These are phyloP conservation scores for Scedosporium dehoogii DNA, from an alignment of 2,329 filamentous ascomycete species.

Conservation along the genomic window DNA sequence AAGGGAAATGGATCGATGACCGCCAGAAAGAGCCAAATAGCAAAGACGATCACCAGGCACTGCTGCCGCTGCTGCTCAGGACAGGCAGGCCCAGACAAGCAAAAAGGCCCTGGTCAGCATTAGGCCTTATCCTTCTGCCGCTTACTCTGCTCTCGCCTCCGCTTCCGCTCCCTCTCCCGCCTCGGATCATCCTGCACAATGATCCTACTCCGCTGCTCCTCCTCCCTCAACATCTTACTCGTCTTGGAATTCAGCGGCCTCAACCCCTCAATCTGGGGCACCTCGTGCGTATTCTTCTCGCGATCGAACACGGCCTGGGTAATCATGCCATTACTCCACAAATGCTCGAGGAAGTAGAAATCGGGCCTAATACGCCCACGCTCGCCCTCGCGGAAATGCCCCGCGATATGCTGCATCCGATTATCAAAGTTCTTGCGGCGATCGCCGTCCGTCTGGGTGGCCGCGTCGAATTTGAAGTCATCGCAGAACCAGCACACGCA, in stretches of 20 bases:
- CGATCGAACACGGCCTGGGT: constrained; percentile 12
- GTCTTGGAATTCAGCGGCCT: not conserved
- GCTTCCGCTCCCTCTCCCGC: not conserved
- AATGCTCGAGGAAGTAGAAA: constrained; percentile 28
- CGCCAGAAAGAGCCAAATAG: not conserved
- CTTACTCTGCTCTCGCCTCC: not conserved
- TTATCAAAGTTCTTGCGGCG: constrained; percentile 18
- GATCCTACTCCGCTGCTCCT: not conserved
- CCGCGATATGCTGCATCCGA: constrained; percentile 40
- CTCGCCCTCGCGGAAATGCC: constrained; percentile 26
- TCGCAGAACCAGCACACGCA: constrained; percentile 43
- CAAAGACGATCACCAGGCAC: not conserved
- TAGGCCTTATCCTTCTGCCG: not conserved
- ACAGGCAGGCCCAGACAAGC: too few relatives aligned
- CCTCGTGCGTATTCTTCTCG: constrained; percentile 14
- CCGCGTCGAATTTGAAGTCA: constrained; percentile 18
- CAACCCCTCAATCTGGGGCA: constrained; percentile 1
- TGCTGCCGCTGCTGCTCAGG: not conserved
- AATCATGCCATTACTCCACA: constrained; percentile 20
- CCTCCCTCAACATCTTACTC: constrained; percentile 2
- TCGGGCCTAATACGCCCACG: constrained; percentile 25
- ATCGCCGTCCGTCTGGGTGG: constrained; percentile 1
- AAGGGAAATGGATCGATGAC: too few relatives aligned
- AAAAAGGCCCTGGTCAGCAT: too few relatives aligned
- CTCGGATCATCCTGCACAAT: not conserved